phyloP scores from a whole-genome alignment of 495 filamentous ascomycete genomes.

The Aspergillus ellipticus region DNA sequence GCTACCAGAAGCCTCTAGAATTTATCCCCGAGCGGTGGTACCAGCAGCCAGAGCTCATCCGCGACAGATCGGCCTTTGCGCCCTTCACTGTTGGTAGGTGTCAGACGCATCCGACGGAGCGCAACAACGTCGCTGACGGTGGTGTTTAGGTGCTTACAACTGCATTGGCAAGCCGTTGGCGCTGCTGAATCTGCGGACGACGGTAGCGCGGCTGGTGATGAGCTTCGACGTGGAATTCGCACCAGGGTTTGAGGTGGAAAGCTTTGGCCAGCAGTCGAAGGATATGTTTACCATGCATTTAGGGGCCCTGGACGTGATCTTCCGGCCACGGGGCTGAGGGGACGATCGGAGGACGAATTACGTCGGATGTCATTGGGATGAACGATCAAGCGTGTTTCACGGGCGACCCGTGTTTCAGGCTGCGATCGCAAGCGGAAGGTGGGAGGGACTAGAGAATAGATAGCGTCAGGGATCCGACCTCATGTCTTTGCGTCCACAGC shows the following conservation, averaged over 20 bases:
- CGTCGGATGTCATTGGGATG: not conserved
- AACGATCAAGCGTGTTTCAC: not conserved
- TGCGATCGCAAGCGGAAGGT: not conserved
- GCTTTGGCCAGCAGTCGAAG: not conserved
- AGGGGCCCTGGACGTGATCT: not conserved
- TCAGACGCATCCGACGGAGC: not conserved
- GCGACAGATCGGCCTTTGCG: constrained; percentile 42
- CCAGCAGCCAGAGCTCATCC: constrained; percentile 40
- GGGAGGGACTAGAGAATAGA: not conserved
- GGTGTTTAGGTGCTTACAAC: constrained; percentile 6
- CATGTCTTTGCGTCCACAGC: not conserved
- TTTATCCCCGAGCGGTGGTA: constrained; percentile 58
- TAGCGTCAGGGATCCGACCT: not conserved
- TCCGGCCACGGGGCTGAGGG: not conserved
- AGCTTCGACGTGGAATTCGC: constrained; percentile 11
- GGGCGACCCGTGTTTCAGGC: not conserved
- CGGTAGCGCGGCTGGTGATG: constrained; percentile 14
- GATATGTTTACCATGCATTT: not conserved
- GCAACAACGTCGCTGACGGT: not conserved
- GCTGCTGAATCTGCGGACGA: constrained; percentile 15
- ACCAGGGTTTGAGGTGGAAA: not conserved
- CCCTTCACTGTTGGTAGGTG: constrained; percentile 38
- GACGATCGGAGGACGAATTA: not conserved
- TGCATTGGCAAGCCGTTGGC: constrained; percentile 16
- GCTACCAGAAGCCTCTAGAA: constrained; percentile 31